Percentiles rank a stretch among this genome's conserved stretches.
phyloP scores from a whole-genome alignment of 2,329 filamentous ascomycete species.

The Sclerotinia glacialis region DNA sequence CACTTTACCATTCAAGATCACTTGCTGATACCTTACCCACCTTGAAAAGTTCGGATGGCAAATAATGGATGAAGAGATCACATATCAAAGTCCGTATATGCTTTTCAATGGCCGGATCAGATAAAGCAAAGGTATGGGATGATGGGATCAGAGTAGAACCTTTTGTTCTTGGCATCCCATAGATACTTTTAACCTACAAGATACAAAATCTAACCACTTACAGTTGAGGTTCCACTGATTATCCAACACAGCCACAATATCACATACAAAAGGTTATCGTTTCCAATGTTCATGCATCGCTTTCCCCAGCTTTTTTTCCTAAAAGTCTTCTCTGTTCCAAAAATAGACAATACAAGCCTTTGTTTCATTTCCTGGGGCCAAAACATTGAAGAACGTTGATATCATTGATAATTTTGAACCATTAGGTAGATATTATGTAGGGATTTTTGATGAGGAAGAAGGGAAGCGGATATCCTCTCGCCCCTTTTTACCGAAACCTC shows the following conservation, averaged over 20 bases:
- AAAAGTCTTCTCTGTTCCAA: not conserved
- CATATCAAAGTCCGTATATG: too few species aligned
- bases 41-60: too few species aligned
- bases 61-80: too few species aligned
- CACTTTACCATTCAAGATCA: too few species aligned
- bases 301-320: not conserved
- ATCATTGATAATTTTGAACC: too few species aligned
- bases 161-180: too few species aligned
- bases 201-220: not conserved
- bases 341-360: constrained; percentile 3
- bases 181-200: not conserved
- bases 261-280: not conserved
- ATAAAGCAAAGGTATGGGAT: too few species aligned
- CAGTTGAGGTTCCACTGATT: not conserved
- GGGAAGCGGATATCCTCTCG: not conserved
- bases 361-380: not conserved
- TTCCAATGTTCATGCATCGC: not conserved
- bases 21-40: too few species aligned
- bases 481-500: not conserved
- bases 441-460: not conserved
- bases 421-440: too few species aligned
- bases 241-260: constrained; percentile 1
- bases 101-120: too few species aligned
- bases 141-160: too few species aligned
- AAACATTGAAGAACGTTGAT: not conserved